phyloP scores from a whole-genome alignment of 768 basidiomycete genomes.

The Serendipita indica region DNA sequence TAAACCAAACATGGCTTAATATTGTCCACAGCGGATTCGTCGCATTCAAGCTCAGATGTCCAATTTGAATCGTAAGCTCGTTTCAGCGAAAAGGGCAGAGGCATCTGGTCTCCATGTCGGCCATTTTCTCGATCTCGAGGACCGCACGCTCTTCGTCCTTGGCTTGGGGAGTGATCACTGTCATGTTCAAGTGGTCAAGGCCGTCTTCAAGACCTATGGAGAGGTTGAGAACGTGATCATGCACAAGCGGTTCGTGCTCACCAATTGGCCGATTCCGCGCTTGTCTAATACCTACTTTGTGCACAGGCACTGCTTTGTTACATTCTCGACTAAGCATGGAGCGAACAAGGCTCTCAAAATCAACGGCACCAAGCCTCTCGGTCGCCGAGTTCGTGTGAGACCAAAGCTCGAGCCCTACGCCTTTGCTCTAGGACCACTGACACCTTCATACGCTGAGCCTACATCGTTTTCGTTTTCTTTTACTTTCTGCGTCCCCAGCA shows the following conservation, averaged over 20 bases:
- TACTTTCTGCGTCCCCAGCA: neutral
- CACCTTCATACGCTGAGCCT: neutral
- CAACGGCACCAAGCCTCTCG: slow-evolving; percentile 4
- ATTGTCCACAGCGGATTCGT: slow-evolving; percentile 1
- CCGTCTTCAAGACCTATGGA: slow-evolving; percentile 1
- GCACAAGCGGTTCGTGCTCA: neutral
- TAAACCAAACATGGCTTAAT: neutral
- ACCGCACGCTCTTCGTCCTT: slow-evolving; percentile 7
- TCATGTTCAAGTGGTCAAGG: neutral
- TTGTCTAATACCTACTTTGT: neutral
- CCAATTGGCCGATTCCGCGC: neutral
- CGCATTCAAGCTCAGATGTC: neutral
- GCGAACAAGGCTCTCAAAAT: slow-evolving; percentile 1
- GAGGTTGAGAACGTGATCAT: neutral
- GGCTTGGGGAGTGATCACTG: slow-evolving; percentile 1
- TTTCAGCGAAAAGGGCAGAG: slow-evolving; percentile 5
- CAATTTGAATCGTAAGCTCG: neutral
- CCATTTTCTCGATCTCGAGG: neutral
- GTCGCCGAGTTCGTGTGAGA: slow-evolving; percentile 1
- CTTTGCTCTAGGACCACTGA: slow-evolving; percentile 1
- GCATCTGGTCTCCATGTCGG: neutral
- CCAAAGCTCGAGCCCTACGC: slow-evolving; percentile 6
- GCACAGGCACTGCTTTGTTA: slow-evolving; percentile 3
- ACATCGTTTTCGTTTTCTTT: neutral
- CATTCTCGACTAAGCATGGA: neutral